Conservation (phyloP, 2,329 filamentous ascomycete species). For the Fusarium dlaminii region DNA sequence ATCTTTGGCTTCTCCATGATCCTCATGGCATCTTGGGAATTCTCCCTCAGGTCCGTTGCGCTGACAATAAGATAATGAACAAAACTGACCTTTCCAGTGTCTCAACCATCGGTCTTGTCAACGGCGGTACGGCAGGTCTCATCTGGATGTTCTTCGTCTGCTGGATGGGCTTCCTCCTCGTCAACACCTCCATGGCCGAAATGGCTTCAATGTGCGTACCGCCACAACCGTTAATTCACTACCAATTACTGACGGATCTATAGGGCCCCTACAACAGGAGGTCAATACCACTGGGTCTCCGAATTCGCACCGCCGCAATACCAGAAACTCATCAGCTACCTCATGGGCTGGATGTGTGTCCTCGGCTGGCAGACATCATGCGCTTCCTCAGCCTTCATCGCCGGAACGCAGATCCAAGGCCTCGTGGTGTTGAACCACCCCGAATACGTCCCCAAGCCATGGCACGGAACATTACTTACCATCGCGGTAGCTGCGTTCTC, state of each 20-base stretch:
- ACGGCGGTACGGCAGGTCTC: slow-evolving; percentile 57
- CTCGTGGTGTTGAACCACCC: slow-evolving; percentile 49
- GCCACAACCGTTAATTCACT: rapidly evolving
- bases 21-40: slow-evolving; percentile 57
- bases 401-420: slow-evolving; percentile 56
- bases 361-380: slow-evolving; percentile 57
- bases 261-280: slow-evolving; percentile 62
- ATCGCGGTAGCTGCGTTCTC: slow-evolving; percentile 29
- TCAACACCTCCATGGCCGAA: slow-evolving; percentile 57
- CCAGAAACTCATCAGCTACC: slow-evolving; percentile 64
- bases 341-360: slow-evolving; percentile 57
- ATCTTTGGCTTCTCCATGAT: slow-evolving; percentile 60
- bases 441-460: slow-evolving; percentile 15
- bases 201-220: slow-evolving; percentile 56
- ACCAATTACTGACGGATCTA: background rate
- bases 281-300: slow-evolving; percentile 68
- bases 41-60: slow-evolving; percentile 46
- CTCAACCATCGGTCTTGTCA: slow-evolving; percentile 42
- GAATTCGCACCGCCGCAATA: slow-evolving; percentile 59
- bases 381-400: slow-evolving; percentile 53
- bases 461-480: slow-evolving; percentile 33
- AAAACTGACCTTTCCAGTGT: slow-evolving; percentile 6
- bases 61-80: rapidly evolving
- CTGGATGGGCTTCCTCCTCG: slow-evolving; percentile 51
- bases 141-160: slow-evolving; percentile 56